A percentile compares a stretch with the other conserved stretches of the same genome.
Conservation (phyloP, 441 rosid species). For the Croton laevigatus region DNA sequence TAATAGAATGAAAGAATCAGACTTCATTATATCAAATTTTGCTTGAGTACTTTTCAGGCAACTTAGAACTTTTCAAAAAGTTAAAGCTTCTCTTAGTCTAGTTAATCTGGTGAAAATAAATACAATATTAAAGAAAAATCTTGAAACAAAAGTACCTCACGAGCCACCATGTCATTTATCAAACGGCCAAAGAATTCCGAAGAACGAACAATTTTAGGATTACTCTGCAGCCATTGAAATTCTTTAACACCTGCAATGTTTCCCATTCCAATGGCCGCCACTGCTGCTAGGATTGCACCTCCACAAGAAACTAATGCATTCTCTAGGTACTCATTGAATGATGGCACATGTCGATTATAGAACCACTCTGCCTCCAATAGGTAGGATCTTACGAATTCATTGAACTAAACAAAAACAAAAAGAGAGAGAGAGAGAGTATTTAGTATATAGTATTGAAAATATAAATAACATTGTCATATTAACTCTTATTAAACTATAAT, state of each 20-base stretch:
- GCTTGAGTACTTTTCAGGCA: no score
- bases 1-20: no score
- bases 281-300: neutral
- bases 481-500: no score
- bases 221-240: conserved; percentile 22
- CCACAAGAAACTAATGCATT: conserved; percentile 11
- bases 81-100: no score
- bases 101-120: no score
- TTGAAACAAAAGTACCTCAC: no score
- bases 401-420: neutral
- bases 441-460: no score
- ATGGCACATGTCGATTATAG: neutral
- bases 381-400: conserved; percentile 2
- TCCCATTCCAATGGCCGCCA: conserved; percentile 10
- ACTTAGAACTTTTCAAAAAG: no score
- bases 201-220: conserved; percentile 17
- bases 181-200: conserved; percentile 11
- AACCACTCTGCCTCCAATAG: conserved; percentile 18
- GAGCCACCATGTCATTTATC: conserved; percentile 22
- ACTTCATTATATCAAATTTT: no score
- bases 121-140: no score
- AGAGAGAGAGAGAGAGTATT: no score
- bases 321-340: conserved; percentile 8
- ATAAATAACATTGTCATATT: no score
- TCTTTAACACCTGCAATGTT: neutral